Percentiles rank a stretch among this genome's conserved stretches.
These are phyloP conservation scores for Polyporus tsugae DNA, from an alignment of 1,284 basidiomycete species.

Conservation along the genomic window DNA sequence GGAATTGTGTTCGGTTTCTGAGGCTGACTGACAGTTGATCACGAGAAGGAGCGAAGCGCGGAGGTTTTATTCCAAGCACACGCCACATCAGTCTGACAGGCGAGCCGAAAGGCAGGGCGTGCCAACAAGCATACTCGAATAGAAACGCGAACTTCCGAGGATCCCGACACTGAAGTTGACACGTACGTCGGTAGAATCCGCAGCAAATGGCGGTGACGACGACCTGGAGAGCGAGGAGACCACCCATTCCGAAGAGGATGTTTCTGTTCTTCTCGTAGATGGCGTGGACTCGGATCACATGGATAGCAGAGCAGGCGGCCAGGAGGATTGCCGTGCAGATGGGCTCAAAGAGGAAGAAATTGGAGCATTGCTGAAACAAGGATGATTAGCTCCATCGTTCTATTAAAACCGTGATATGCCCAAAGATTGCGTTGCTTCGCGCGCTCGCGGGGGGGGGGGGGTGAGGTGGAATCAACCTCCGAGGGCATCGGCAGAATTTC, in stretches of 20 bases:
- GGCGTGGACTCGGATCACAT: constrained; percentile 78
- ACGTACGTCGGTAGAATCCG: constrained; percentile 76
- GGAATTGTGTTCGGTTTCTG: not conserved
- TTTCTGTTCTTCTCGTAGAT: constrained; percentile 72
- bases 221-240: constrained; percentile 69
- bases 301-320: constrained; percentile 72
- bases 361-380: constrained; percentile 58
- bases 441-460: not conserved
- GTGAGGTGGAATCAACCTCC: constrained; percentile 7
- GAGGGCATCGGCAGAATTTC: constrained; percentile 4
- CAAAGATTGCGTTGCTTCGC: not conserved
- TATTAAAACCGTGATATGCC: not conserved
- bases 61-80: not conserved
- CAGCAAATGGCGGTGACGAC: constrained; percentile 74
- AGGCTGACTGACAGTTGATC: not conserved
- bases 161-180: constrained; percentile 8
- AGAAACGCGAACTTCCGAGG: not conserved
- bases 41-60: constrained; percentile 7
- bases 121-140: not conserved
- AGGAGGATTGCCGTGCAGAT: constrained; percentile 82
- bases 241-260: constrained; percentile 62
- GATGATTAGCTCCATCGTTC: constrained; percentile 15
- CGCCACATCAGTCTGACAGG: not conserved
- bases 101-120: not conserved
- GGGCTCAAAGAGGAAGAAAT: constrained; percentile 85